A percentile compares a stretch with the other conserved stretches of the same genome.
These are phyloP conservation scores for Platismatia glauca DNA, from an alignment of 495 filamentous ascomycete species.

Conservation along the genomic window DNA sequence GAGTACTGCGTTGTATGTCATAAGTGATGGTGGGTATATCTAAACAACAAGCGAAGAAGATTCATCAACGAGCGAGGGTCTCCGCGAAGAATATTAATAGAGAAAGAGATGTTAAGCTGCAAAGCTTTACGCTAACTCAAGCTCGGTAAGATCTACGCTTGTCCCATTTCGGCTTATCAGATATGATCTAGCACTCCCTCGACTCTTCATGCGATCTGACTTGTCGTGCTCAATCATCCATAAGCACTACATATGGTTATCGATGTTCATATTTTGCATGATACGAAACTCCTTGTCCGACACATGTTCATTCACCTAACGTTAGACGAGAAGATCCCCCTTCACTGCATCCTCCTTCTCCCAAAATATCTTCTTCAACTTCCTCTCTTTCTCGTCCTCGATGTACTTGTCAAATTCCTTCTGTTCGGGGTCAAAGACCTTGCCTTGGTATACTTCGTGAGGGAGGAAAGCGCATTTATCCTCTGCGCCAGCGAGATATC, in stretches of 20 bases:
- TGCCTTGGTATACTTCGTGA: conserved; percentile 31
- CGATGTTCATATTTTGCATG: background rate
- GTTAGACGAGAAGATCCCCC: background rate
- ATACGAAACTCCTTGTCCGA: background rate
- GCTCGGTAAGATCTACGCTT: background rate
- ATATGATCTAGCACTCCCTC: background rate
- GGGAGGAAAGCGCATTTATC: conserved; percentile 34
- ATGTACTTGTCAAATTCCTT: conserved; percentile 28
- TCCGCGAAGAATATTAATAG: background rate
- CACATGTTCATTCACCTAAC: background rate
- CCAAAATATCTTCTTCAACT: conserved; percentile 31
- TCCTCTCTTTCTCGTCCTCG: conserved; percentile 30
- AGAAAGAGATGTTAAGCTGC: background rate
- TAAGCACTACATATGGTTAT: too few relatives aligned
- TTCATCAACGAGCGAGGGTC: background rate
- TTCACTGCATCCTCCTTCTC: conserved; percentile 8
- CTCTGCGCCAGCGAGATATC: conserved; percentile 30
- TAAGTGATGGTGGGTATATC: background rate
- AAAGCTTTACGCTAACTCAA: background rate
- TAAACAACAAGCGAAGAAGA: background rate
- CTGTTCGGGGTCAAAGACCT: conserved; percentile 27
- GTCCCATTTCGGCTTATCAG: background rate
- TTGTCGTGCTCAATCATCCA: background rate
- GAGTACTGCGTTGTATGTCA: background rate
- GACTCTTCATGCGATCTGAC: too few relatives aligned